Evolutionary conservation across 768 basidiomycete genomes (phyloP).

Genomic region (Calocybe indica): DNA sequence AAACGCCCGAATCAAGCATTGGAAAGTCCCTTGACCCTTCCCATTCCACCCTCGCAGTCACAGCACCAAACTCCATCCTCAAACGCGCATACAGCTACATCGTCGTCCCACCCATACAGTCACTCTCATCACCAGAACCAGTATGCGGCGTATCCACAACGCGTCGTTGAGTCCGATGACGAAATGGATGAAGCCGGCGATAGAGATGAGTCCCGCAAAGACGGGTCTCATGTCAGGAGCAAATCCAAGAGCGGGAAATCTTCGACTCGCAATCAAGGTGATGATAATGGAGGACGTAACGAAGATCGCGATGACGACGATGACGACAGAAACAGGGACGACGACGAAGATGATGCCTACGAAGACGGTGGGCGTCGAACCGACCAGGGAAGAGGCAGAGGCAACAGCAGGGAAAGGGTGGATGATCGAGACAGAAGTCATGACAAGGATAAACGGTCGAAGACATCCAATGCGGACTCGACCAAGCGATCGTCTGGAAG

Average conservation of each 20-base stretch:
- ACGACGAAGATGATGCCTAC: slow-evolving; percentile 3
- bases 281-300: neutral
- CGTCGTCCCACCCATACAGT: too few species aligned
- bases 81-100: too few species aligned
- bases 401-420: neutral
- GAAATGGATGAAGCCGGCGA: too few species aligned
- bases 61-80: too few species aligned
- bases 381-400: neutral
- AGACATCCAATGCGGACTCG: neutral
- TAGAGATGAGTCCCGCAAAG: too few species aligned
- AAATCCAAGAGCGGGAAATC: neutral
- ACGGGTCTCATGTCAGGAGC: neutral
- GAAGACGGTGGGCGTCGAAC: neutral
- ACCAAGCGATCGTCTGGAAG: slow-evolving; percentile 13
- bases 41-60: neutral
- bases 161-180: too few species aligned
- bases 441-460: neutral
- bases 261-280: slow-evolving; percentile 1
- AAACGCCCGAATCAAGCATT: slow-evolving; percentile 52
- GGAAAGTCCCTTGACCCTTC: slow-evolving; percentile 24
- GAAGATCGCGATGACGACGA: slow-evolving; percentile 19
- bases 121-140: too few species aligned
- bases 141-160: too few species aligned
- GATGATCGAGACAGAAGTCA: neutral
- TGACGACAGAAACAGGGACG: slow-evolving; percentile 14